Evolutionary conservation across 2,329 filamentous ascomycete genomes (phyloP), one percentile per base, ranked within the genome.

Genomic region (Nemania sp.): DNA sequence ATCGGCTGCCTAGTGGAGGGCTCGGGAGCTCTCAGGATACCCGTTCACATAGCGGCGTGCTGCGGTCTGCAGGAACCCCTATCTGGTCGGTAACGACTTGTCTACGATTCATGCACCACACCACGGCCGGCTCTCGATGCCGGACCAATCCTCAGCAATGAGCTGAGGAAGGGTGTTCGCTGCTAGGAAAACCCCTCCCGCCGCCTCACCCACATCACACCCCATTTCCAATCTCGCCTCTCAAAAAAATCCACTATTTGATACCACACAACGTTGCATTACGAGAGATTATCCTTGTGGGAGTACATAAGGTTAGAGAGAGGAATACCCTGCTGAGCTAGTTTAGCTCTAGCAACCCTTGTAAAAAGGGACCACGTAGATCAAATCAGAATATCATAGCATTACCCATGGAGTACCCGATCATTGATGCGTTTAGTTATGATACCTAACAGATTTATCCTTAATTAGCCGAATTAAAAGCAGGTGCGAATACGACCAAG

Each of bases 231-330:
- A 45, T 20, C 3, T 15, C n/a, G 15, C 41, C 5, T 45, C 18
- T 20, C 41, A n/a, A n/a, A n/a, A 41, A 41, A 41, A 45, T 5
- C 15, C 18, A n/a, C 29, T 7, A 54, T 54, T 29, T 54, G 49
- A 62, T 62, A 38, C 26, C 32, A 22, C 47, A n/a, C n/a, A 43
- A 22, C 26, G 51, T 57, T 53, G 26, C 22, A 29, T 26, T 60
- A 47, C 22, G 27, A 47, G 27, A n/a, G n/a, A 38, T 38, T 5
- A 22, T 47, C 41, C 27, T 8, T 24, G 22, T 47, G 38, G 6
- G 24, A 18, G 47, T 49, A n/a, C 26, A 13, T 5, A 10, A 20
- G 18, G 20, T 27, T 5, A 1, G 27, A 20, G 26, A 22, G 4
- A 47, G 5, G 15, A 20, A 15, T 5, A 22, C 4, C 45, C 24